Evolutionary conservation across 2,329 filamentous ascomycete species (phyloP).

Genomic region (Penicillium sumatraense): DNA sequence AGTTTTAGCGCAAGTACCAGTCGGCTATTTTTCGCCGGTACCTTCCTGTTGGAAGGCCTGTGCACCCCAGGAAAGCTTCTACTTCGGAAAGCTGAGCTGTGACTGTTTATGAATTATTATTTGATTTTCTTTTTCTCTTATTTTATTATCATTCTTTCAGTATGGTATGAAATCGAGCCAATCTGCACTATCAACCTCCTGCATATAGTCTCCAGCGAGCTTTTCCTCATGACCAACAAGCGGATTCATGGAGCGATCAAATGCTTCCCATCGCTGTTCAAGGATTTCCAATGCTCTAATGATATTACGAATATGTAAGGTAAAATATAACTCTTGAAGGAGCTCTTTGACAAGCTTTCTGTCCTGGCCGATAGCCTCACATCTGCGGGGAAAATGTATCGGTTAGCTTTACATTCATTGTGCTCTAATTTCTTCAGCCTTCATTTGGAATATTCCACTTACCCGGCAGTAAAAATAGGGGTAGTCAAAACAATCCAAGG

Average conservation of each 20-base stretch:
- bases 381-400: neutral
- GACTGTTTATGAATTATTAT: neutral
- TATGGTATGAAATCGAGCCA: slow-evolving; percentile 12
- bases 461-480: slow-evolving; percentile 29
- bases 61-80: neutral
- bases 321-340: slow-evolving; percentile 11
- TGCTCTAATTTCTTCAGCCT: neutral
- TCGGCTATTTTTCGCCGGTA: neutral
- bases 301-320: slow-evolving; percentile 10
- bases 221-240: neutral
- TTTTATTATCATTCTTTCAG: neutral
- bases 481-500: slow-evolving; percentile 29
- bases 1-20: neutral
- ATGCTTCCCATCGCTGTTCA: slow-evolving; percentile 1
- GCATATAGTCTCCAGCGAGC: neutral
- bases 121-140: neutral
- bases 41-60: neutral
- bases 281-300: slow-evolving; percentile 10
- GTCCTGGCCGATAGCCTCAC: slow-evolving; percentile 12
- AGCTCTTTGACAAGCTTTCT: slow-evolving; percentile 8
- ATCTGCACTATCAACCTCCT: neutral
- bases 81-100: neutral
- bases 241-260: neutral
- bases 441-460: neutral
- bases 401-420: neutral